These are phyloP conservation scores for Nelumbo lutea DNA, from an alignment of 164 flowering plant species.

Conservation along the genomic window DNA sequence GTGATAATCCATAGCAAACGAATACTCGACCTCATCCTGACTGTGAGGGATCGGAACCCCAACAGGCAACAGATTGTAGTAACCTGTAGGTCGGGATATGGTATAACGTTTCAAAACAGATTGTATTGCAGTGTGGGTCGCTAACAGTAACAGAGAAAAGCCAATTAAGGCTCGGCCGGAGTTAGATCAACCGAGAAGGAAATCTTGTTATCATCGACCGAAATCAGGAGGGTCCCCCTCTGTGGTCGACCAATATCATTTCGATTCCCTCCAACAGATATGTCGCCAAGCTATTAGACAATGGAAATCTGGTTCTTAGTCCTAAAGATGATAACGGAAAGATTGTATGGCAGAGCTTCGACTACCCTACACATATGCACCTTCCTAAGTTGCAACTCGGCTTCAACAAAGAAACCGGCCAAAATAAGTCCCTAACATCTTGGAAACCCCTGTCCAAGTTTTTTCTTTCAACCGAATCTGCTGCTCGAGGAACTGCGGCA, in stretches of 20 bases:
- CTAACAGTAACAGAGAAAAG: slow-evolving; percentile 30
- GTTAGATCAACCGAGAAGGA: slow-evolving; percentile 17
- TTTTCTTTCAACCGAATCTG: no score
- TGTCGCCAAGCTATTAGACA: slow-evolving; percentile 31
- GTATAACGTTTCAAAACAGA: slow-evolving; percentile 23
- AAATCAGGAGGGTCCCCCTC: no score
- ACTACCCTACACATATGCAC: slow-evolving; percentile 32
- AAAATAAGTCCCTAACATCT: slow-evolving; percentile 30
- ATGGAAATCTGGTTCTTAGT: slow-evolving; percentile 44
- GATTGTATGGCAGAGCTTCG: slow-evolving; percentile 57
- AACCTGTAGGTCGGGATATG: slow-evolving; percentile 43
- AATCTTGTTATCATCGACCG: slow-evolving; percentile 18
- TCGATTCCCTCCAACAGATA: neutral
- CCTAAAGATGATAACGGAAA: neutral
- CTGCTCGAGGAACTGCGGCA: no score
- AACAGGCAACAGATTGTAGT: slow-evolving; percentile 5
- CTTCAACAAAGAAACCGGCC: slow-evolving; percentile 28
- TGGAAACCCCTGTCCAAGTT: slow-evolving; percentile 25
- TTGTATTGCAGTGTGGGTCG: slow-evolving; percentile 43
- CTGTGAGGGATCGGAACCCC: slow-evolving; percentile 23
- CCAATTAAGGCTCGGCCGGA: slow-evolving; percentile 41
- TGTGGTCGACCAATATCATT: slow-evolving; percentile 30
- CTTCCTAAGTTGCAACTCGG: slow-evolving; percentile 48
- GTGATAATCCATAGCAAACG: slow-evolving; percentile 68
- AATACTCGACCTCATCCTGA: slow-evolving; percentile 43